Evolutionary conservation across 23 red algal species (phyloP), one percentile per base, ranked within the genome.

Genomic region (Pyropia haitanensis): DNA sequence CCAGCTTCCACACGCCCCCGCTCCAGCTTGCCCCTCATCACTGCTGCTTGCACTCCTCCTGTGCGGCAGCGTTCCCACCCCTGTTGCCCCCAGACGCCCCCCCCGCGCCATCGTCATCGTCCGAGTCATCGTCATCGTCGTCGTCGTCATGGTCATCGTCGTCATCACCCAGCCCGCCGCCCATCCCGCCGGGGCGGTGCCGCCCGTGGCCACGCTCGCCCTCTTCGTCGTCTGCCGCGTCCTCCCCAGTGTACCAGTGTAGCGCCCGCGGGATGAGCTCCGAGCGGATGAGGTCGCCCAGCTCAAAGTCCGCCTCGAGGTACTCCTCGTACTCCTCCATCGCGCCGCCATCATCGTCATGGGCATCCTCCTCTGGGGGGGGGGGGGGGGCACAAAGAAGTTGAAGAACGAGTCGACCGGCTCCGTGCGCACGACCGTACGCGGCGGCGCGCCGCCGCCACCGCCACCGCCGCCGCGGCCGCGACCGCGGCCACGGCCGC

Each of bases 361-460:
- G 56, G 16, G 52, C 52, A 25, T 65, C 56, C 14, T 65, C 58
- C 18, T 46, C 39, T 46, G 39, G 30, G 5, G 30, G 39, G 39
- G 39, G 39, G 28, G n/a, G 0, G 85, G 85, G 49, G 85, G 85
- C 8, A 30, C 60, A 64, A 90, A 90, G 33, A 90, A 90, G 63
- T 90, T 81, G 76, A 90, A 90, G 60, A 90, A 90, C 21, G 74
- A 80, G 48, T 90, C 85, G 14, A 62, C 70, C 22, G 52, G 53
- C 33, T 80, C 66, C 46, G 63, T 76, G 17, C 52, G 60, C 12
- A 70, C 52, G 18, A 88, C 26, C 24, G 70, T 51, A 9, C 39
- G 39, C 39, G 39, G 39, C 39, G 39, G 39, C 3, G 19, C 55
- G 5, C 33, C 26, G 3, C 27, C 22, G 28, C 54, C 67, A 12